Conservation (phyloP, 2,329 filamentous ascomycete genomes). For the Fusarium avenaceum region DNA sequence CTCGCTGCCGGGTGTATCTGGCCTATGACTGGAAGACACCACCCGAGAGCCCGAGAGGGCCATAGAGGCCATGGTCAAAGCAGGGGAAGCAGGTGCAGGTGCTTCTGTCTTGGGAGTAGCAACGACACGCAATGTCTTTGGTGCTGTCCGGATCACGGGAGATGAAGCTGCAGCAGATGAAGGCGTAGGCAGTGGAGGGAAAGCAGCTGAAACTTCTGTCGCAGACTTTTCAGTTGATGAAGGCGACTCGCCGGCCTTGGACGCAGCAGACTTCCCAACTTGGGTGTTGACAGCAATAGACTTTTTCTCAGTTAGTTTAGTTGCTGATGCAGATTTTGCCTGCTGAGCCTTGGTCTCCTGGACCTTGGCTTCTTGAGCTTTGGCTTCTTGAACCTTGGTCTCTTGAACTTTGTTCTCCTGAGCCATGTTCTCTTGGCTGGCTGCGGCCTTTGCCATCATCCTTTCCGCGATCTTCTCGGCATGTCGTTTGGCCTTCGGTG, state of each 20-base stretch:
- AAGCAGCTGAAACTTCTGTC: constrained; percentile 55
- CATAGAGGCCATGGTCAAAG: constrained; percentile 50
- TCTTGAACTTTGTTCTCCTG: constrained; percentile 36
- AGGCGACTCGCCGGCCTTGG: constrained; percentile 51
- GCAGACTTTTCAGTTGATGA: constrained; percentile 53
- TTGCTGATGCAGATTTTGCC: constrained; percentile 18
- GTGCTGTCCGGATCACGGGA: constrained; percentile 64
- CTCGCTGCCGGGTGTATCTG: constrained; percentile 81
- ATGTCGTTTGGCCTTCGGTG: constrained; percentile 52
- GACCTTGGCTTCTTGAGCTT: constrained; percentile 21
- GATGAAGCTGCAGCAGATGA: constrained; percentile 62
- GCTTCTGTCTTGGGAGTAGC: constrained; percentile 73
- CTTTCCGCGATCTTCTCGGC: constrained; percentile 51
- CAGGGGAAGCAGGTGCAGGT: constrained; percentile 57
- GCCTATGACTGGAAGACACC: constrained; percentile 61
- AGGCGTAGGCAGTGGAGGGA: constrained; percentile 65
- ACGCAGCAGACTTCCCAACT: constrained; percentile 56
- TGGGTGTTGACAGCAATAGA: constrained; percentile 64
- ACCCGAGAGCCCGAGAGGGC: constrained; percentile 51
- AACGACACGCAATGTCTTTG: constrained; percentile 79
- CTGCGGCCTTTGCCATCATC: constrained; percentile 40
- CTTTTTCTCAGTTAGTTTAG: constrained; percentile 41
- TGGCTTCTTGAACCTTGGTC: constrained; percentile 36
- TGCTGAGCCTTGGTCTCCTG: constrained; percentile 37
- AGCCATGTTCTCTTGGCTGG: constrained; percentile 25